A percentile compares a stretch with the other conserved stretches of the same genome.
Conservation (phyloP, 805 yeast species). For the Zygoascus ofunaensis region DNA sequence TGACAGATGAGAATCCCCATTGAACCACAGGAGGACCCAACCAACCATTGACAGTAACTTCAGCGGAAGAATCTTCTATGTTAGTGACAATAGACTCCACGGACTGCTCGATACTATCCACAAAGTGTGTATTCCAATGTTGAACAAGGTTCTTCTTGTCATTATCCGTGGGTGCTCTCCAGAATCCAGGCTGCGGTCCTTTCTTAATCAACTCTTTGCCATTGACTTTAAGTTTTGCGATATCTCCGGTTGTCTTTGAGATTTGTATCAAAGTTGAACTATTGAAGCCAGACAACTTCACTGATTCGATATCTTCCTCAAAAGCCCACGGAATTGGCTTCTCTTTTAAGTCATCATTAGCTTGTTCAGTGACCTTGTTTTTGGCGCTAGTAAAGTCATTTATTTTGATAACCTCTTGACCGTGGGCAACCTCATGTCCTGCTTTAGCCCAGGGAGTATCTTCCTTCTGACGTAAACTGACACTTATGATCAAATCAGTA, state of each 20-base stretch:
- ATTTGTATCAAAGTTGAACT: not conserved
- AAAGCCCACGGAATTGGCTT: not conserved
- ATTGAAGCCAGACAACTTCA: not conserved
- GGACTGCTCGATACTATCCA: slow-evolving; percentile 18
- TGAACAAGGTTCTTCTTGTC: slow-evolving; percentile 18
- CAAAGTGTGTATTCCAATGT: slow-evolving; percentile 25
- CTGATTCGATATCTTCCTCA: slow-evolving; percentile 1
- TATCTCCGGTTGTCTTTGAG: slow-evolving; percentile 8
- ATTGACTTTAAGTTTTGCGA: slow-evolving; percentile 8
- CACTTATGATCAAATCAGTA: slow-evolving; percentile 3
- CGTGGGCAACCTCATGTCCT: slow-evolving; percentile 25
- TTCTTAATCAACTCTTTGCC: slow-evolving; percentile 4
- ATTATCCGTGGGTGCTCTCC: slow-evolving; percentile 12
- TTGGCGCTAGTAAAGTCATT: not conserved
- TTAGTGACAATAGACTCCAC: slow-evolving; percentile 7
- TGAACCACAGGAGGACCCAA: slow-evolving; percentile 23
- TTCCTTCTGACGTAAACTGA: slow-evolving; percentile 4
- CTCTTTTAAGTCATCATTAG: not conserved
- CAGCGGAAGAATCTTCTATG: not conserved
- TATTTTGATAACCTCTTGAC: slow-evolving; percentile 14
- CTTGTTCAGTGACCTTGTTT: not conserved
- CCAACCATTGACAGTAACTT: slow-evolving; percentile 14
- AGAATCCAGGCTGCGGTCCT: slow-evolving; percentile 8
- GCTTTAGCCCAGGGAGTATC: slow-evolving; percentile 15
- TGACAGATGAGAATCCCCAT: slow-evolving; percentile 22